Evolutionary conservation across 2,329 filamentous ascomycete genomes (phyloP), one percentile per base, ranked within the genome.

Genomic region (Dothiorella sarmentorum): DNA sequence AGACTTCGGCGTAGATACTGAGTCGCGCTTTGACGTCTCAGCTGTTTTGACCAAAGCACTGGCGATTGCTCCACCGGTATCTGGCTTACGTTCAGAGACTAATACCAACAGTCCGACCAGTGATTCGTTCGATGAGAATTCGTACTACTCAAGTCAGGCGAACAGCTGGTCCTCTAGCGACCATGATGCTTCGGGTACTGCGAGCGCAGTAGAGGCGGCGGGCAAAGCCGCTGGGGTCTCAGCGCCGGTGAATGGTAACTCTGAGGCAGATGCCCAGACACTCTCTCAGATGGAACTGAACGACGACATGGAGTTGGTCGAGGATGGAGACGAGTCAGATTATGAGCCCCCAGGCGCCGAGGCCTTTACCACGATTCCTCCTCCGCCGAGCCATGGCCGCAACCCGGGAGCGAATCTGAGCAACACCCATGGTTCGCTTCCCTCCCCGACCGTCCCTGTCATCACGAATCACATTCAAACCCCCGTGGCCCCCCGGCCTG

Each of bases 41-140:
- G 68, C 71, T 44, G 71, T 75, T 61, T 69, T 75, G 52, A 65
- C 67, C 35, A 68, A 90, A 72, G 86, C 95, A 61, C 79, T 93
- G 69, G 82, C 85, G 63, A 78, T 90, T 65, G 89, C 91, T 69
- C 85, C 87, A 72, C 85, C 85, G 58, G 80, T 86, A 65, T 83
- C 87, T 67, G 81, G 83, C 69, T 78, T 83, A 63, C 75, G 65
- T 35, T 70, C 75, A 62, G 71, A 74, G 60, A 78, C 79, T 79
- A 82, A 84, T 76, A 79, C 79, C 65, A 80, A 86, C 73, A 80
- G 79, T 68, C 85, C 85, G 72, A 81, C 83, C 69, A 89, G 82
- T 81, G 90, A 93, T 73, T 94, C 90, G 33, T 90, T 91, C 76
- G 91, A 97, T 75, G 88, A 95, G 72, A 91, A 95, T 70, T 94